Evolutionary conservation across 2,329 filamentous ascomycete genomes (phyloP), one percentile per base, ranked within the genome.

Genomic region (Bisporella sp.): DNA sequence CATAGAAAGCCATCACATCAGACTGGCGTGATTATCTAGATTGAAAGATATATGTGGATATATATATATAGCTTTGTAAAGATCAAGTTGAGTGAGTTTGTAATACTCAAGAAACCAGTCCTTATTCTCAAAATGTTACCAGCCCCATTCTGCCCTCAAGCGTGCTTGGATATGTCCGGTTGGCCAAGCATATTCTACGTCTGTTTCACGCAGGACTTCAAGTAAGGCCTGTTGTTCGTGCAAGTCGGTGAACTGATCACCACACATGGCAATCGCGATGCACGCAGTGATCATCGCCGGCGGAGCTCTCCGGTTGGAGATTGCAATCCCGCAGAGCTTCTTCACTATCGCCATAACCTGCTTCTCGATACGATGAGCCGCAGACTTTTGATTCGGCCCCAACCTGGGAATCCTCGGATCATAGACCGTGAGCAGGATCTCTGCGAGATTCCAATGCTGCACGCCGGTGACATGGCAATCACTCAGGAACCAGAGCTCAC

Each of bases 371-470:
- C 42, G 32, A 35, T 37, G 37, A 4, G n/a, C 42, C 9, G 54
- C 55, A 43, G 31, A 41, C 35, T 49, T 41, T 28, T 58, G 54
- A 9, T 48, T 35, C 1, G 57, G 57, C 5, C 58, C 58, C 3
- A 61, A 21, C 6, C 57, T 41, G 2, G 58, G 57, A 12, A 59
- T 51, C 9, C 57, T 54, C 0, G 71, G 71, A 40, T 73, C 65
- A 42, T 72, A 69, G 5, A 70, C 68, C 1, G 61, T 62, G 1
- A 61, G 63, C 5, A 73, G 56, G 31, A 73, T 71, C 8, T 64
- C 59, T 0, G 68, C 60, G 8, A 73, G 62, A 46, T 70, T 66
- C 44, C 68, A 70, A 52, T 73, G 68, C 48, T 71, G 68, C 42
- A 70, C 59, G 0, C 66, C 71, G 2, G 68, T 66, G 1, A 68